Evolutionary conservation across 2,329 filamentous ascomycete genomes (phyloP), one percentile per base, ranked within the genome.

Genomic region (Dryadomyces quercus-mongolicae): DNA sequence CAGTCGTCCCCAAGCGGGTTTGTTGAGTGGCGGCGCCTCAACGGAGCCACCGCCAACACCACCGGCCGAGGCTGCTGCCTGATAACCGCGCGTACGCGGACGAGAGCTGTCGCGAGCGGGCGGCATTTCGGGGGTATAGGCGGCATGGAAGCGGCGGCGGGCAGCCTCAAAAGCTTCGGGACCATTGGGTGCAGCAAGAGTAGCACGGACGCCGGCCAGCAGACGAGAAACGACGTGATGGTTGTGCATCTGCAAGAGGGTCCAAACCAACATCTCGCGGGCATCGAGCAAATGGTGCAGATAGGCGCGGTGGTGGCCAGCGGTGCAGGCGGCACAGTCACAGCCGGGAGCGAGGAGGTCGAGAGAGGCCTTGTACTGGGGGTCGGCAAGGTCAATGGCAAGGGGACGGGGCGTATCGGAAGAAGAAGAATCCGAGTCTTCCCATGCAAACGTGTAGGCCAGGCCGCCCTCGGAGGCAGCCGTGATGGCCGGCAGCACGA

Each of bases 181-280:
- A 78, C 79, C 59, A 7, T 31, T 8, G 25, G 25, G 25, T 4
- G 71, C 74, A 0, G 67, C 66, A 16, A 97, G 84, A 54, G 81
- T 82, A 1, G 68, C 65, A 20, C 92, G 81, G 7, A 95, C 73
- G 0, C 74, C 78, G 0, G 72, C 67, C 67, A 97, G 95, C 71
- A 97, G 95, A 0, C 70, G 63, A 48, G 80, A 76, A 53, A 95
- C 68, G 8, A 86, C 70, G 57, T 83, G 76, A 66, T 94, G 84
- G 66, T 98, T 98, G 70, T 98, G 93, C 3, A 95, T 77, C 67
- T 97, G 92, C 8, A 98, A 75, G 8, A 98, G 75, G 0, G 85
- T 87, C 93, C 93, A 98, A 22, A 86, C 92, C 5, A 96, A 81
- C 93, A 98, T 97, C 69, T 98, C 93, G 64, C 91, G 94, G 0